Evolutionary conservation across 139 green algal genomes (phyloP).

Genomic region (Chlamydomonas incerta): DNA sequence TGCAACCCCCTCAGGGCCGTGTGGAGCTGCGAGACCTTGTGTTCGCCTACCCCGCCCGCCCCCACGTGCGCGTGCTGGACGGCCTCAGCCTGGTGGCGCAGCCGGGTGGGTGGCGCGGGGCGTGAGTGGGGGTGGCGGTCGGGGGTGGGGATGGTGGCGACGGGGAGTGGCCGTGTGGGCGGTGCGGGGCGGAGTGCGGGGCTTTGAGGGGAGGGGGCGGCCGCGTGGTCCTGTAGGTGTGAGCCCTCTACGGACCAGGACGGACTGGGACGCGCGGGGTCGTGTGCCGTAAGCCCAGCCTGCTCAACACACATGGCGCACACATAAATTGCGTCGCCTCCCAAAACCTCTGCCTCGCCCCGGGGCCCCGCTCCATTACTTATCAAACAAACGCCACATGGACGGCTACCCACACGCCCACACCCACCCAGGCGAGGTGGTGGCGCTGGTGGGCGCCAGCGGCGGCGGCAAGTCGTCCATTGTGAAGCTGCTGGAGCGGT

Average conservation of each 20-base stretch:
- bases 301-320: too few species aligned
- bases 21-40: constrained; percentile 80
- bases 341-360: too few species aligned
- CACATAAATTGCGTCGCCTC: too few species aligned
- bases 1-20: background rate
- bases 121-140: constrained; percentile 12
- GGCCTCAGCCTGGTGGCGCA: constrained; percentile 68
- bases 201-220: too few species aligned
- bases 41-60: constrained; percentile 89
- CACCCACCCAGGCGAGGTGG: constrained; percentile 66
- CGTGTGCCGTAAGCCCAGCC: too few species aligned
- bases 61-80: constrained; percentile 68
- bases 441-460: constrained; percentile 89
- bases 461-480: constrained; percentile 91
- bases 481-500: constrained; percentile 92
- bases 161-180: too few species aligned
- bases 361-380: background rate
- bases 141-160: constrained; percentile 41
- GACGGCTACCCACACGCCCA: background rate
- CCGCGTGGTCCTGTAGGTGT: too few species aligned
- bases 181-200: too few species aligned
- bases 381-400: too few species aligned
- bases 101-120: constrained; percentile 56
- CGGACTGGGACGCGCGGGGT: too few species aligned
- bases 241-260: too few species aligned